Conservation (phyloP, 345 rosid species). For the Salix purpurea region DNA sequence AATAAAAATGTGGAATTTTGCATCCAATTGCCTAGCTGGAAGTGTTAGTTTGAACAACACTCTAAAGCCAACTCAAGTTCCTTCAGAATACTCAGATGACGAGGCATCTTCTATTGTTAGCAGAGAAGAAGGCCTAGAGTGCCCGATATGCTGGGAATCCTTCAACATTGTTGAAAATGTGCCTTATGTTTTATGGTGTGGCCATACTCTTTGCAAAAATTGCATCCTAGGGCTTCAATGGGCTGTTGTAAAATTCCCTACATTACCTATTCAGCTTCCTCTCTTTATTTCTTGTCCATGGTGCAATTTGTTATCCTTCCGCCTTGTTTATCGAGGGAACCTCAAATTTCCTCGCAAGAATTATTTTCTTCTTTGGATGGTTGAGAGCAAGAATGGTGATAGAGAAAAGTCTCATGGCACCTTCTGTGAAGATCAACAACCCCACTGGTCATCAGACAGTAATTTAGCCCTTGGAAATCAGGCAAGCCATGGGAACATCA, state of each 20-base stretch:
- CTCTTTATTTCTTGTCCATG: constrained; percentile 93
- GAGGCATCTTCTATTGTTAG: constrained; percentile 49
- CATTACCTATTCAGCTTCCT: constrained; percentile 87
- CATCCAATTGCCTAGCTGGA: constrained; percentile 25
- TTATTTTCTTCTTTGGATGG: constrained; percentile 95
- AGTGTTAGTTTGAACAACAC: constrained; percentile 23
- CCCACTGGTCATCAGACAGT: constrained; percentile 21
- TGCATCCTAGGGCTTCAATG: constrained; percentile 83
- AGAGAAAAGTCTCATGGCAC: constrained; percentile 39
- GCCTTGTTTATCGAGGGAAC: constrained; percentile 67
- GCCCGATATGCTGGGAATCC: constrained; percentile 91
- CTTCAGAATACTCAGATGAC: constrained; percentile 71
- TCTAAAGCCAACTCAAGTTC: constrained; percentile 29
- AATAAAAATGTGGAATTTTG: constrained; percentile 24
- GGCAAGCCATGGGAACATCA: constrained; percentile 20
- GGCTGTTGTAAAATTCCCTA: constrained; percentile 80
- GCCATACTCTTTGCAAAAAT: constrained; percentile 89
- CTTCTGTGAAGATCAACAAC: constrained; percentile 29
- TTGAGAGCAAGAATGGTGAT: constrained; percentile 82
- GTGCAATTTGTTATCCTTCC: constrained; percentile 85
- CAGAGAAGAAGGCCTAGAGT: constrained; percentile 77
- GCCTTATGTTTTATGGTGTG: constrained; percentile 94
- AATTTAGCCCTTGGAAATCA: constrained; percentile 25
- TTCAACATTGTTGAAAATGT: constrained; percentile 91
- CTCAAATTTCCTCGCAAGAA: constrained; percentile 85